Evolutionary conservation across 208 protist species (phyloP).

Genomic region (Acanthamoeba divionensis): DNA sequence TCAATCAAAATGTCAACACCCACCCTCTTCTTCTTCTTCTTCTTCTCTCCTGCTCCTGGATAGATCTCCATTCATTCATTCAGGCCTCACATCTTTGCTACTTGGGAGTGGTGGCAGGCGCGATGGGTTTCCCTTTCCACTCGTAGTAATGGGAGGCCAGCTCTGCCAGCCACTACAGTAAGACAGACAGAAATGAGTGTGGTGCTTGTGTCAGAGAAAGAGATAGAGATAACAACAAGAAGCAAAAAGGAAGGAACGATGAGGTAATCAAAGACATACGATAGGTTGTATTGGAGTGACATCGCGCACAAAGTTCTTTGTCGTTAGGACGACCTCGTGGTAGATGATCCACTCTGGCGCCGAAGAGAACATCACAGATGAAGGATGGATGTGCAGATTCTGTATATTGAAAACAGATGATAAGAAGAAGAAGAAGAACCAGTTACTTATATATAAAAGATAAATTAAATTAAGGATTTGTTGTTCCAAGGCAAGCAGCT

Average conservation of each 20-base stretch:
- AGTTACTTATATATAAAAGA: not conserved
- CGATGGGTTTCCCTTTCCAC: conserved; percentile 53
- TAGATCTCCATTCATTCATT: too few species aligned
- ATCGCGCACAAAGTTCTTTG: conserved; percentile 90
- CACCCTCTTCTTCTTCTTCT: too few species aligned
- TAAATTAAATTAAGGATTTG: not conserved
- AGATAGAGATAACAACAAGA: not conserved
- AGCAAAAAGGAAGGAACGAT: not conserved
- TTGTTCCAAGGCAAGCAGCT: not conserved
- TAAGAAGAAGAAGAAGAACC: not conserved
- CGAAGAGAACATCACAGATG: conserved; percentile 69
- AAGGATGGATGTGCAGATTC: conserved; percentile 76
- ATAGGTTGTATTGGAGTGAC: conserved; percentile 77
- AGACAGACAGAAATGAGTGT: not conserved
- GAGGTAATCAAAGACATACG: not conserved
- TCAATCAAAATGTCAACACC: too few species aligned
- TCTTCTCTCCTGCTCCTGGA: too few species aligned
- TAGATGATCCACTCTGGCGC: conserved; percentile 82
- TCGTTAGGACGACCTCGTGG: conserved; percentile 86
- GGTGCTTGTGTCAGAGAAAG: not conserved
- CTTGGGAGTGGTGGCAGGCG: too few species aligned
- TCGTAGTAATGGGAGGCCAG: conserved; percentile 80
- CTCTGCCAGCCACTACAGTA: conserved; percentile 75
- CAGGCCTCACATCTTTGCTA: too few species aligned
- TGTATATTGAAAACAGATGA: not conserved